Evolutionary conservation across 176 grass and related monocot genomes (phyloP), one percentile per base, ranked within the genome.

Genomic region (Raddia distichophylla): DNA sequence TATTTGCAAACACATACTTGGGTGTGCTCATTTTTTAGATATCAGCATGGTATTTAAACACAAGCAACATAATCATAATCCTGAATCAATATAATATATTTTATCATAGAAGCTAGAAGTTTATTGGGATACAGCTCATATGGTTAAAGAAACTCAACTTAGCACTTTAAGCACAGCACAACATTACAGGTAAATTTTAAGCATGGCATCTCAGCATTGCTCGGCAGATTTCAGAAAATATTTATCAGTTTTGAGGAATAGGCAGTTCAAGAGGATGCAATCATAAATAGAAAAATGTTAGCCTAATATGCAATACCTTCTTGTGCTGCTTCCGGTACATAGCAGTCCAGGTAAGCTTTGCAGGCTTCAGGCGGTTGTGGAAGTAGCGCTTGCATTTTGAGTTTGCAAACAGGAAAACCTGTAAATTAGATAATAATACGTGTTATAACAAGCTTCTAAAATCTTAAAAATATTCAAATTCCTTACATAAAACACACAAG

Each of bases 271-370:
- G 11, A 54, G 46, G 1, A 18, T 40, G 11, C 5, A 0, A 1
- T 16, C 13, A 70, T 34, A 62, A 5, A 8, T 16, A 35, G 7
- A 60, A 35, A 78, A 33, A 18, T 3, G 15, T 2, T 3, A 0
- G 0, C 16, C 2, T 15, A 14, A 44, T 19, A 40, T n/a, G 42
- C 43, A 52, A 14, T 81, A 94, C 92, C 92, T 94, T 94, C 79
- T 94, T 94, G 86, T 94, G 92, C 44, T 94, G 92, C 86, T 94
- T 94, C 86, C 92, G 70, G 89, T 94, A 94, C 89, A 94, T 94
- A 42, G 92, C 92, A 50, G 92, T 94, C 92, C 92, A 94, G 45
- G 88, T 81, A 86, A 94, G 92, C 79, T 94, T 94, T 0, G 86
- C 91, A 60, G 91, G 91, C 88, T 94, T 94, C 67, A 94, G 85